Conservation (phyloP, 768 basidiomycete species). For the Obba rivulosa region DNA sequence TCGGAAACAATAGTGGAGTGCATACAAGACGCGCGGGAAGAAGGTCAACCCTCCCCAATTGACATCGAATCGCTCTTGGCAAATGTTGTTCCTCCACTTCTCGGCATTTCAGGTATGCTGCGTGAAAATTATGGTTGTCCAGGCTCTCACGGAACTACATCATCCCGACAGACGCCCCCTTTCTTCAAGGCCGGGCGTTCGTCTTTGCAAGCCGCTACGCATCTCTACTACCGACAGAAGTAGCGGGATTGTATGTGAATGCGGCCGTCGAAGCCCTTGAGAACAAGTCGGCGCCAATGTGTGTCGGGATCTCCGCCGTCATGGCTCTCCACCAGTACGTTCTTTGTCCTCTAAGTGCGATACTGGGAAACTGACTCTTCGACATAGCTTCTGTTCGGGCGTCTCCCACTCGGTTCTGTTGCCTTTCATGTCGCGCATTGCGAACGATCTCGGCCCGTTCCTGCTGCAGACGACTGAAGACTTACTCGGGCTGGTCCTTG, state of each 20-base stretch:
- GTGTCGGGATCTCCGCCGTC: conserved; percentile 91
- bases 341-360: not conserved
- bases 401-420: conserved; percentile 54
- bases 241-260: conserved; percentile 82
- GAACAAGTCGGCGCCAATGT: conserved; percentile 61
- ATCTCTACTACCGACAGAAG: conserved; percentile 59
- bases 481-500: conserved; percentile 81
- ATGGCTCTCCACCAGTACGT: conserved; percentile 89
- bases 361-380: conserved; percentile 4
- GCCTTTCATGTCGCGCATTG: conserved; percentile 67
- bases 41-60: conserved; percentile 58
- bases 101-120: conserved; percentile 61
- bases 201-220: conserved; percentile 92
- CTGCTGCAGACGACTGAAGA: conserved; percentile 78
- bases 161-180: conserved; percentile 66
- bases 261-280: conserved; percentile 86
- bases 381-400: conserved; percentile 62
- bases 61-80: conserved; percentile 75
- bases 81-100: conserved; percentile 72
- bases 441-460: conserved; percentile 81
- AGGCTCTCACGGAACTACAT: not conserved
- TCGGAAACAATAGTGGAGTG: conserved; percentile 71
- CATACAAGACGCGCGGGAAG: conserved; percentile 69
- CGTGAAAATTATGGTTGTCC: too few relatives aligned
- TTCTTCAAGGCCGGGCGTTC: conserved; percentile 92